phyloP scores from a whole-genome alignment of 2,329 filamentous ascomycete genomes.

The Epichloe gansuensis region DNA sequence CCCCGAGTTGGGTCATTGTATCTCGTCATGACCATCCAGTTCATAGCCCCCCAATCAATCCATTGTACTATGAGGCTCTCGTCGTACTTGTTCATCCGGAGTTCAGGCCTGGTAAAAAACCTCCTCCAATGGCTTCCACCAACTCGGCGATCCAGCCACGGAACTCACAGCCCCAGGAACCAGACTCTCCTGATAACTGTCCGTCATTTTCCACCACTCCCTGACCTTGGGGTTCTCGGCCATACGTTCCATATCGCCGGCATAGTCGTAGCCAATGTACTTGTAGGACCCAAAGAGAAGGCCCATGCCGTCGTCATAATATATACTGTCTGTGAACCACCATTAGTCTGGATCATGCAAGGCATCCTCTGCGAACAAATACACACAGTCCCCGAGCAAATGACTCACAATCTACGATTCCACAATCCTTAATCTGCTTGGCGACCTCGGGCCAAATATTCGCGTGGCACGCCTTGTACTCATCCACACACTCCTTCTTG shows the following conservation, averaged over 20 bases:
- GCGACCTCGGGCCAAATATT: conserved; percentile 68
- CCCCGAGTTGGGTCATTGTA: too few relatives aligned
- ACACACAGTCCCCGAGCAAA: background rate
- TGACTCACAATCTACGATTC: conserved; percentile 57
- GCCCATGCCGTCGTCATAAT: conserved; percentile 48
- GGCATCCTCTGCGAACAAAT: background rate
- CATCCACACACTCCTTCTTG: conserved; percentile 50
- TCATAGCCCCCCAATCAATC: background rate
- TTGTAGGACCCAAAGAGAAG: conserved; percentile 68
- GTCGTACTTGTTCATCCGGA: background rate
- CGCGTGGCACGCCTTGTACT: conserved; percentile 64
- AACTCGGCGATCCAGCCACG: conserved; percentile 45
- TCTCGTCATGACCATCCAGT: background rate
- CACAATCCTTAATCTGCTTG: conserved; percentile 62
- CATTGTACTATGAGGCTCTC: background rate
- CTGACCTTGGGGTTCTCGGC: conserved; percentile 57
- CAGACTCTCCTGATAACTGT: conserved; percentile 57
- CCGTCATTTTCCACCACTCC: conserved; percentile 75
- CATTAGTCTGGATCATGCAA: background rate
- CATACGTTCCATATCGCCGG: conserved; percentile 67
- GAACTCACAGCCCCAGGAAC: conserved; percentile 48
- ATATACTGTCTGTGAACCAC: conserved; percentile 51
- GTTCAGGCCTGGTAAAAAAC: conserved; percentile 49
- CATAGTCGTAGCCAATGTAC: conserved; percentile 62
- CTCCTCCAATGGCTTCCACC: conserved; percentile 60